phyloP scores from a whole-genome alignment of 306 rosid genomes.

The Lagenaria siceraria region DNA sequence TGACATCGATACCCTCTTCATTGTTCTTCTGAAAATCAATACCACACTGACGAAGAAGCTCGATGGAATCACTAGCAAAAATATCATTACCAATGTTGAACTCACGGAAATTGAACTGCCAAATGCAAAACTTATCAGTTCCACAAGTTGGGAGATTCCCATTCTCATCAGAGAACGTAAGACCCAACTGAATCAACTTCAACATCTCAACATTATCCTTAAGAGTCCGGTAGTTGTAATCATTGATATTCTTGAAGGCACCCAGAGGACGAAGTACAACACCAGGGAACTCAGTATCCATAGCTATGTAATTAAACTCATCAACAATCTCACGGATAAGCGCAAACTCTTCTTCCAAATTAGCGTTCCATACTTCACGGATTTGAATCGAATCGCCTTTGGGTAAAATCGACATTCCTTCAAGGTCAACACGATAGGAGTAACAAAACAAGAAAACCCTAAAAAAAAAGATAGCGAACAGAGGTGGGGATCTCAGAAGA shows the following conservation, averaged over 20 bases:
- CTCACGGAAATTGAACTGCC: slow-evolving; percentile 70
- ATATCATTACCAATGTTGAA: slow-evolving; percentile 42
- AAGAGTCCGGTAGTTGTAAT: slow-evolving; percentile 68
- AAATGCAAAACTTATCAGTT: slow-evolving; percentile 31
- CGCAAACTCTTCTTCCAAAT: slow-evolving; percentile 63
- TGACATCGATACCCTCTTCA: slow-evolving; percentile 53
- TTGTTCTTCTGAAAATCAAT: slow-evolving; percentile 61
- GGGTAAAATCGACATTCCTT: slow-evolving; percentile 60
- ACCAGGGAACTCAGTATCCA: slow-evolving; percentile 94
- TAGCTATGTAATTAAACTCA: slow-evolving; percentile 43
- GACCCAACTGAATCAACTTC: slow-evolving; percentile 89
- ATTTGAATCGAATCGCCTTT: slow-evolving; percentile 70
- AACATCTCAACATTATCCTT: slow-evolving; percentile 78
- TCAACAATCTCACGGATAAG: slow-evolving; percentile 68
- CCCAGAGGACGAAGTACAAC: slow-evolving; percentile 85
- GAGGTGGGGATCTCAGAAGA: slow-evolving; percentile 20
- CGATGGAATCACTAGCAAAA: slow-evolving; percentile 52
- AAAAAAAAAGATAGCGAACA: slow-evolving; percentile 14
- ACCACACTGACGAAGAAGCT: slow-evolving; percentile 52
- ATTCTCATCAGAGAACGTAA: slow-evolving; percentile 63
- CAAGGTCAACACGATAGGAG: slow-evolving; percentile 9
- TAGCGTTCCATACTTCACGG: slow-evolving; percentile 82
- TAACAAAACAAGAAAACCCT: slow-evolving; percentile 19
- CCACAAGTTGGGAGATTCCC: slow-evolving; percentile 76
- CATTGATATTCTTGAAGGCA: slow-evolving; percentile 59